Evolutionary conservation across 257 asterid species (phyloP), one percentile per base, ranked within the genome.

Genomic region (Orobanche coerulescens): DNA sequence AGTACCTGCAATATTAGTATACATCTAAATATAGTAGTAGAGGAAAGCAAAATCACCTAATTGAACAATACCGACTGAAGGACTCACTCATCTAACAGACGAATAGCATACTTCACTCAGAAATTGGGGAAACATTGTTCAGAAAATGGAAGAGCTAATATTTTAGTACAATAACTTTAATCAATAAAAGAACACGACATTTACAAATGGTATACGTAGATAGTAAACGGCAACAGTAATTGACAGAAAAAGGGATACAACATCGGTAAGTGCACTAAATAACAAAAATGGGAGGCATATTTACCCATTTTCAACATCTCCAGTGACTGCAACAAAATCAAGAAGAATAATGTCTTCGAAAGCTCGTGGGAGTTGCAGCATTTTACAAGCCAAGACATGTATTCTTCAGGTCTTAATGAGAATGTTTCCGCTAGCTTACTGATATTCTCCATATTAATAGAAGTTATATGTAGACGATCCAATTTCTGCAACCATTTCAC

Each of bases 321-420:
- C 77, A 79, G 66, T 16, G 89, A 82, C 76, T 84, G 86, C 75
- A 81, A 68, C 64, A 93, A 57, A 47, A 93, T 67, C 72, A 86
- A 77, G 60, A 82, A 79, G 77, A 81, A 78, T 44, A 89, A 67
- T 36, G 86, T 70, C 84, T 76, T 88, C 15, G 98, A 88, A 44
- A 70, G 62, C 71, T 84, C 85, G 43, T 72, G 70, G 44, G 80
- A 61, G 61, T 70, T 80, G 84, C 87, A 81, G 84, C 95, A 86
- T 40, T 78, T 75, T 42, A 73, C 75, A 62, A 93, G 81, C 97
- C 97, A 86, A 26, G 78, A 80, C 62, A 86, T 68, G 71, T 79
- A 70, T 28, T 78, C 88, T 44, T 71, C 84, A 40, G 79, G 81
- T 51, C 59, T 73, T 58, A 20, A 34, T 25, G 71, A 65, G 64